A percentile compares a stretch with the other conserved stretches of the same genome.
These are phyloP conservation scores for Jatropha podagrica DNA, from an alignment of 441 rosid species.

Conservation along the genomic window DNA sequence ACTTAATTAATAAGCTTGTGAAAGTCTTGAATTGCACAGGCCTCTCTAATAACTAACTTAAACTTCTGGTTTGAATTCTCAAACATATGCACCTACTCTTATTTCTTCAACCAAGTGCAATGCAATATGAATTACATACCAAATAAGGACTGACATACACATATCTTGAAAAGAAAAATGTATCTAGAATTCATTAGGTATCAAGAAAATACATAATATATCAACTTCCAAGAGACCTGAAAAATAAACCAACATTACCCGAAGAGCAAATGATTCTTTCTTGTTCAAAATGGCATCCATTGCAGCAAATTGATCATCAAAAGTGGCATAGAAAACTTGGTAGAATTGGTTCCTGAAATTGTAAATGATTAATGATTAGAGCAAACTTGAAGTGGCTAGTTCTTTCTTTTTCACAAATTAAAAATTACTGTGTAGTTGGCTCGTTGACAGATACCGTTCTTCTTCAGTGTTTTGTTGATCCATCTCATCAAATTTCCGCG, in stretches of 20 bases:
- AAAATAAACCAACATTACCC: constrained; percentile 42
- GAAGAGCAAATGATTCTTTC: constrained; percentile 73
- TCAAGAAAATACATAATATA: neutral
- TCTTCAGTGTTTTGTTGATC: constrained; percentile 62
- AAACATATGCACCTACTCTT: neutral
- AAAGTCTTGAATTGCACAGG: neutral
- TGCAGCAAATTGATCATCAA: constrained; percentile 83
- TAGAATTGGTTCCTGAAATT: constrained; percentile 68
- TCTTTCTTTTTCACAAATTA: constrained; percentile 18
- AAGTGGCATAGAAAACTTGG: constrained; percentile 64
- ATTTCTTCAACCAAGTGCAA: constrained; percentile 4
- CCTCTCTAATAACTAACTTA: neutral
- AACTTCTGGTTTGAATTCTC: neutral
- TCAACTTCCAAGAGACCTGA: constrained; percentile 10
- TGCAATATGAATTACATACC: neutral
- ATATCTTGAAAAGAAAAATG: constrained; percentile 2
- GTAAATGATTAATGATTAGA: constrained; percentile 20
- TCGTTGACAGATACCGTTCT: constrained; percentile 44
- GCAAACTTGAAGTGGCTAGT: constrained; percentile 10
- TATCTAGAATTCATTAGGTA: constrained; percentile 2
- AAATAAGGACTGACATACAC: neutral
- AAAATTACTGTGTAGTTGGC: constrained; percentile 9
- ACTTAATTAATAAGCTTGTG: neutral
- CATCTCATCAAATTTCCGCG: constrained; percentile 78
- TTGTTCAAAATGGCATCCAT: constrained; percentile 78